Evolutionary conservation across 2,329 filamentous ascomycete species (phyloP).

Genomic region (Geosmithia flava): DNA sequence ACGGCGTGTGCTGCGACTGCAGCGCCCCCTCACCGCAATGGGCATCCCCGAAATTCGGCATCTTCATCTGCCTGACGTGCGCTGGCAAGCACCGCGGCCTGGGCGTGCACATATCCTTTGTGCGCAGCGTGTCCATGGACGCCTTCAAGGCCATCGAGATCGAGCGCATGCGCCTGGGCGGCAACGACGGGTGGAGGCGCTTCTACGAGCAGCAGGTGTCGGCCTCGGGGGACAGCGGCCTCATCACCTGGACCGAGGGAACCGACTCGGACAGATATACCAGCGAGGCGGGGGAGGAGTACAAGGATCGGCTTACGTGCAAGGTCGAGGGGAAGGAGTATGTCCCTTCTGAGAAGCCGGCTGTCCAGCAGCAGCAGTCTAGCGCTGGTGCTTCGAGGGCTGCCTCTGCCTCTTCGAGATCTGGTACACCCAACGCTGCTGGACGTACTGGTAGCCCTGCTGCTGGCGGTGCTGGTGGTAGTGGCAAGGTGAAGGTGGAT

Average conservation of each 20-base stretch:
- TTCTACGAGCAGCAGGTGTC: slow-evolving; percentile 71
- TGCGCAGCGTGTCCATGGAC: slow-evolving; percentile 96
- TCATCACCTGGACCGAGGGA: slow-evolving; percentile 68
- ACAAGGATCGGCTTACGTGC: slow-evolving; percentile 77
- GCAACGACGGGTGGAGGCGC: slow-evolving; percentile 74
- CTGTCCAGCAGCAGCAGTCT: slow-evolving; percentile 10
- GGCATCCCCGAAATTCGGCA: slow-evolving; percentile 93
- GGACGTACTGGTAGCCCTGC: slow-evolving; percentile 26
- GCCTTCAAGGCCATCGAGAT: slow-evolving; percentile 92
- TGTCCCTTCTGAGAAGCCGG: slow-evolving; percentile 54
- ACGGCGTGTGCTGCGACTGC: slow-evolving; percentile 91
- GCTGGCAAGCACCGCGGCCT: slow-evolving; percentile 89
- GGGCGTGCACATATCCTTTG: slow-evolving; percentile 96
- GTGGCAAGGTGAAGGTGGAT: slow-evolving; percentile 49
- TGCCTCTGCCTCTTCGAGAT: slow-evolving; percentile 15
- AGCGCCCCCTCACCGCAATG: slow-evolving; percentile 93
- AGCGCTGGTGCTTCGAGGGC: slow-evolving; percentile 17
- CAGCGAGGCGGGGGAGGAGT: slow-evolving; percentile 84
- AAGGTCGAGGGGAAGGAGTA: slow-evolving; percentile 86
- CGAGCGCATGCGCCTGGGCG: slow-evolving; percentile 83
- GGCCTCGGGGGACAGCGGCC: slow-evolving; percentile 30
- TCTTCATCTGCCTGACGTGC: slow-evolving; percentile 97
- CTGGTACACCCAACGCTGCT: slow-evolving; percentile 22
- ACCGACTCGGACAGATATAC: slow-evolving; percentile 87
- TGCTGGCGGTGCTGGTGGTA: slow-evolving; percentile 12